Conservation (phyloP, 306 rosid species). For the Vigna nakashimae region DNA sequence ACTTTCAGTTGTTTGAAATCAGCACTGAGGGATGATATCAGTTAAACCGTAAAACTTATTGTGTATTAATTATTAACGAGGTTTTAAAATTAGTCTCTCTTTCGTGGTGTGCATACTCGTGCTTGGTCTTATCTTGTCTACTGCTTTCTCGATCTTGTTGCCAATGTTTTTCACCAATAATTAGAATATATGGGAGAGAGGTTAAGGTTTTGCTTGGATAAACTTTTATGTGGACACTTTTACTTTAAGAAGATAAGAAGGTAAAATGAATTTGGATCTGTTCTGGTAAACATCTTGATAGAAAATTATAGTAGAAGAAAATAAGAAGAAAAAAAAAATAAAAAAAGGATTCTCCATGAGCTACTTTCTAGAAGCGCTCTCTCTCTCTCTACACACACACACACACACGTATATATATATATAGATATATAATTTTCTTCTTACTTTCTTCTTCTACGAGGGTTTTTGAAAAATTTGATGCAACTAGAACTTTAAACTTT, state of each 20-base stretch:
- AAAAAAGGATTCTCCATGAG: too few species aligned
- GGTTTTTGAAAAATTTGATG: too few species aligned
- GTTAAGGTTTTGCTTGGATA: background rate
- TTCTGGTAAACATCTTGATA: too few species aligned
- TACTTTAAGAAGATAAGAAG: background rate
- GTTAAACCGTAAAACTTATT: background rate
- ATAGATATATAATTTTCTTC: too few species aligned
- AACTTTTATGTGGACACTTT: background rate
- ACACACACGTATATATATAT: too few species aligned
- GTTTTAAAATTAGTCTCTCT: background rate
- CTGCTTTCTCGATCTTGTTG: slow-evolving; percentile 4
- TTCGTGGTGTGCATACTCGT: background rate
- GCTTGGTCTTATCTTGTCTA: background rate
- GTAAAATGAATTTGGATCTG: background rate
- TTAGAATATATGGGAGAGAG: background rate
- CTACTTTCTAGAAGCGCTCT: too few species aligned
- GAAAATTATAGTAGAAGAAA: too few species aligned
- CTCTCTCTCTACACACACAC: too few species aligned
- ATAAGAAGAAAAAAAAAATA: too few species aligned
- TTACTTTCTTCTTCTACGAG: too few species aligned
- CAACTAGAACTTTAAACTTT: background rate
- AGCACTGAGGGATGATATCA: background rate
- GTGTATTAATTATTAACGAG: background rate
- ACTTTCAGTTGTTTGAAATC: background rate
- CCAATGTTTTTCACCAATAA: slow-evolving; percentile 4